These are phyloP conservation scores for Aspergillus eucalypticola DNA, from an alignment of 2,329 filamentous ascomycete species.

Conservation along the genomic window DNA sequence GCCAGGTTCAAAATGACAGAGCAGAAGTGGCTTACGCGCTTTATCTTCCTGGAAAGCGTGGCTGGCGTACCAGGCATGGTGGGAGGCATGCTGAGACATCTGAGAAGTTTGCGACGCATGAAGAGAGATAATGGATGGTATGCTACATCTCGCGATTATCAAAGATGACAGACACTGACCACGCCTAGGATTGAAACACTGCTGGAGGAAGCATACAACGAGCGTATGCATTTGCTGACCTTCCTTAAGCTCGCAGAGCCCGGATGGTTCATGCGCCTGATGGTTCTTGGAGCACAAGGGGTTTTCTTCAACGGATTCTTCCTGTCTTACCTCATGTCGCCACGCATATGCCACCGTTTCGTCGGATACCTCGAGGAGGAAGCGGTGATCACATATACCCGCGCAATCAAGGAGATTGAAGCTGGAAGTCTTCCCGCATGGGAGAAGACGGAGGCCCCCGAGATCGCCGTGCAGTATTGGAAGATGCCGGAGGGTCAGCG, in stretches of 20 bases:
- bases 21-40: conserved; percentile 83
- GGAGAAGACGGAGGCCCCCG: conserved; percentile 75
- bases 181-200: conserved; percentile 77
- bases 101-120: conserved; percentile 79
- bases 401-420: conserved; percentile 84
- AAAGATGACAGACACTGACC: not conserved
- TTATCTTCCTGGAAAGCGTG: conserved; percentile 92
- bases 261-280: conserved; percentile 84
- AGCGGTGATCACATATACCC: conserved; percentile 91
- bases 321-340: conserved; percentile 80
- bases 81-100: conserved; percentile 87
- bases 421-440: conserved; percentile 80
- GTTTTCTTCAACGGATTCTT: conserved; percentile 97
- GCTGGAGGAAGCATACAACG: conserved; percentile 87
- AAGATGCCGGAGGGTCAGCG: conserved; percentile 82
- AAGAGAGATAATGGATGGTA: conserved; percentile 89
- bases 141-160: conserved; percentile 8
- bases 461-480: conserved; percentile 91
- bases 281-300: conserved; percentile 90
- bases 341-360: conserved; percentile 88
- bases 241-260: conserved; percentile 91
- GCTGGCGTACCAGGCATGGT: conserved; percentile 98
- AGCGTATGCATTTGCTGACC: conserved; percentile 88
- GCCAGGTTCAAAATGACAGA: conserved; percentile 73
- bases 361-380: conserved; percentile 98